Evolutionary conservation across 116 monocot species (phyloP), one percentile per base, ranked within the genome.

Genomic region (Iris pallida): DNA sequence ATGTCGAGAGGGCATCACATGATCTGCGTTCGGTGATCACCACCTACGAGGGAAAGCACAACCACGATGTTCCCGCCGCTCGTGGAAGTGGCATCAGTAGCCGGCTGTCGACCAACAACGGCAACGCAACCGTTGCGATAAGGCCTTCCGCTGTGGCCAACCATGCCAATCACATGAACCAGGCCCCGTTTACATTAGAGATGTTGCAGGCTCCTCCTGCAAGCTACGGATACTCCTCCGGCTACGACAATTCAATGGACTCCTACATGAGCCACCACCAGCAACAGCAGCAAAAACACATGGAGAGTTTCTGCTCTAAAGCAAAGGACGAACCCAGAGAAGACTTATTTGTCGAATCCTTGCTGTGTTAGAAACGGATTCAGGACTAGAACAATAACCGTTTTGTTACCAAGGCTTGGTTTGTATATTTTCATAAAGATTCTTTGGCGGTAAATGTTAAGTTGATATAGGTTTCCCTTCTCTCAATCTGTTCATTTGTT

Each of bases 11-110:
- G 41, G 80, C 86, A 0, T 86, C 81, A 1, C 80, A 90, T 42
- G 86, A 90, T 57, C 46, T 73, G 20, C 67, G 83, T 42, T 73
- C 86, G 6, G 86, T 90, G 55, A 81, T 86, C 80, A 86, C 86
- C 3, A 88, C 88, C 16, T 88, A 88, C 42, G 88, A 88, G 18
- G 89, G 89, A 6, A 89, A 89, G 72, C 83, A 86, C 81, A 84
- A 80, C 70, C 91, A 89, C 47, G 89, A 96, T 6, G 80, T 91
- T 10, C 92, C 96, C 2, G 84, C 81, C 0, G 81, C 86, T 4
- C 84, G 96, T 2, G 91, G 95, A 16, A 83, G 88, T 49, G 69
- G 42, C 57, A 66, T 53, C 44, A 46, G 75, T 46, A 65, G n/a
- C n/a, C n/a, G 72, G 4, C 19, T 53, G 16, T 0, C 61, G 0